Conservation (phyloP, 2,329 filamentous ascomycete genomes). For the Nemania sp. region DNA sequence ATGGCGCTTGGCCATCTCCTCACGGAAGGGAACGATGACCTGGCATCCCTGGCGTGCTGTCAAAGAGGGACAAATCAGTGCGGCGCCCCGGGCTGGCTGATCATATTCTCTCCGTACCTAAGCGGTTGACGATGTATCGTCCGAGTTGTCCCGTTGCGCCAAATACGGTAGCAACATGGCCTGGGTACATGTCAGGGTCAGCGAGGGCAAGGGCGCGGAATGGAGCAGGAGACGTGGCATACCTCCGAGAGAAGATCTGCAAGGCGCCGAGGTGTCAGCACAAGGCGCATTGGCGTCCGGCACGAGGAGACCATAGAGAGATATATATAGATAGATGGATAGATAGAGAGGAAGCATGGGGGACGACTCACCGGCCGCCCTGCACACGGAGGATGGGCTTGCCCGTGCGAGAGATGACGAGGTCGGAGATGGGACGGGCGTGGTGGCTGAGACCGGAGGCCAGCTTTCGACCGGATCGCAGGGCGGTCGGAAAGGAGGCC, state of each 20-base stretch:
- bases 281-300: conserved; percentile 30
- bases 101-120: conserved; percentile 58
- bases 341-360: neutral
- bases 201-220: conserved; percentile 20
- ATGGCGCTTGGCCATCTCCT: conserved; percentile 98
- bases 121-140: conserved; percentile 94
- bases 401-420: conserved; percentile 92
- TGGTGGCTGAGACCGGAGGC: conserved; percentile 51
- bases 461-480: conserved; percentile 57
- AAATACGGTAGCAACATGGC: conserved; percentile 96
- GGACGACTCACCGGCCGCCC: conserved; percentile 76
- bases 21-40: conserved; percentile 89
- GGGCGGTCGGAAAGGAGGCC: conserved; percentile 60
- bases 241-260: conserved; percentile 86
- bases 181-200: conserved; percentile 50
- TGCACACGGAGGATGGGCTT: conserved; percentile 89
- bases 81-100: neutral
- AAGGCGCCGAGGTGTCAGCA: conserved; percentile 26
- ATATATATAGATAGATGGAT: no score
- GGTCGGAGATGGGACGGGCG: conserved; percentile 71
- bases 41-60: conserved; percentile 90
- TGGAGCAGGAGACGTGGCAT: conserved; percentile 35
- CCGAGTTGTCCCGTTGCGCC: conserved; percentile 95
- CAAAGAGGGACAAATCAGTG: conserved; percentile 34
- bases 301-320: neutral